These are phyloP conservation scores for Microbotryum lychnidis-dioicae DNA, from an alignment of 1,284 basidiomycete genomes.

Conservation along the genomic window DNA sequence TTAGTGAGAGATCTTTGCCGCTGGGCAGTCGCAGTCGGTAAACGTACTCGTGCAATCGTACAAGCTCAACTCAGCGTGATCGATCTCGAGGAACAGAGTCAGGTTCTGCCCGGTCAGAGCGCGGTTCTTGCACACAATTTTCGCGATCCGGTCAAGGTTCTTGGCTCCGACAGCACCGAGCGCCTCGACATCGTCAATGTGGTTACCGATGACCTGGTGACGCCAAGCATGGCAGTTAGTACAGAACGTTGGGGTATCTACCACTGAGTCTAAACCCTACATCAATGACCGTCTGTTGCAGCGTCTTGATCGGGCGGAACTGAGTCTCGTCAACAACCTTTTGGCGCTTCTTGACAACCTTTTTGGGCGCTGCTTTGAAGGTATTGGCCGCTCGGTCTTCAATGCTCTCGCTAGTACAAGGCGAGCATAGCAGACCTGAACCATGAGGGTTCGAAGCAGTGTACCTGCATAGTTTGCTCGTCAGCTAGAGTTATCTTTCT, in stretches of 20 bases:
- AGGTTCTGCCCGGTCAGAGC: slow-evolving; percentile 69
- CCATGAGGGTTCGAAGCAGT: slow-evolving; percentile 29
- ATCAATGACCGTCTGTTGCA: slow-evolving; percentile 26
- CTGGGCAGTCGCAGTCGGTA: no score
- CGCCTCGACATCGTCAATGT: slow-evolving; percentile 84
- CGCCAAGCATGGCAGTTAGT: not conserved
- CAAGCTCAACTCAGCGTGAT: slow-evolving; percentile 61
- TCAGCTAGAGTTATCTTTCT: no score
- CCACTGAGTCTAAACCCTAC: slow-evolving; percentile 10
- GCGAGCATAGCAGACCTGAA: slow-evolving; percentile 30
- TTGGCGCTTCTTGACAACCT: slow-evolving; percentile 21
- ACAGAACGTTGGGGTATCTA: not conserved
- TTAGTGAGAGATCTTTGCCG: no score
- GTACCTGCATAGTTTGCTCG: slow-evolving; percentile 11
- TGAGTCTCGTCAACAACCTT: slow-evolving; percentile 12
- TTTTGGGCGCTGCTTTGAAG: slow-evolving; percentile 9
- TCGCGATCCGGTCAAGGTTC: slow-evolving; percentile 73
- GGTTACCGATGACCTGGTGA: slow-evolving; percentile 63
- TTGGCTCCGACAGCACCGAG: slow-evolving; percentile 74
- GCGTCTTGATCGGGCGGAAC: slow-evolving; percentile 21
- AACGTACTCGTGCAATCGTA: slow-evolving; percentile 79
- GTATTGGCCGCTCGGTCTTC: slow-evolving; percentile 14
- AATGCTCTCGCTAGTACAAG: slow-evolving; percentile 32
- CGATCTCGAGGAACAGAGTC: slow-evolving; percentile 69
- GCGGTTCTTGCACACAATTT: slow-evolving; percentile 76